A percentile compares a stretch with the other conserved stretches of the same genome.
These are phyloP conservation scores for Umbelopsis isabellina DNA, from an alignment of 192 early-diverging fungal species.

Conservation along the genomic window DNA sequence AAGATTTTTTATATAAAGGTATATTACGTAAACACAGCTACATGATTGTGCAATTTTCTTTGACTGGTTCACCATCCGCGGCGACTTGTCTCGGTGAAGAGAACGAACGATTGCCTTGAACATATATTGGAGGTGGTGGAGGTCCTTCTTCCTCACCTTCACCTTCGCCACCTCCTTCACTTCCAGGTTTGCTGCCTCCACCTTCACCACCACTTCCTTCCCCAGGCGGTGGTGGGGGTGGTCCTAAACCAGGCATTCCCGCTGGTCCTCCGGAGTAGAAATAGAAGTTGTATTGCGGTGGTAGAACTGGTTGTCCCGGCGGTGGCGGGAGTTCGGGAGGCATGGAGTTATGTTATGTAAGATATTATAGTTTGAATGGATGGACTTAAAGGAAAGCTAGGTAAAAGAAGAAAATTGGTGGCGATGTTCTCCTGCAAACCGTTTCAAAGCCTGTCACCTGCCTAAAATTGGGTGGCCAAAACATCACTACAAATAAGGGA, in stretches of 20 bases:
- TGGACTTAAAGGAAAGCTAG: background rate
- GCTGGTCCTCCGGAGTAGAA: constrained; percentile 12
- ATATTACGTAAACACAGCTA: background rate
- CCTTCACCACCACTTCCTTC: background rate
- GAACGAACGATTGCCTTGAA: background rate
- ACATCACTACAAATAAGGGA: constrained; percentile 16
- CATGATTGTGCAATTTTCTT: constrained; percentile 15
- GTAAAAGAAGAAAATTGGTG: background rate
- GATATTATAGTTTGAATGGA: background rate
- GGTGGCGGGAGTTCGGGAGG: constrained; percentile 4
- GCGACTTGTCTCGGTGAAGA: background rate
- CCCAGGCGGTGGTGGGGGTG: background rate
- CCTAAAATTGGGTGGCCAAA: constrained; percentile 5
- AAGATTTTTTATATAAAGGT: too few species aligned
- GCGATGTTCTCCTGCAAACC: background rate
- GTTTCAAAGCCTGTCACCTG: background rate
- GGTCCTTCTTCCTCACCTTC: background rate
- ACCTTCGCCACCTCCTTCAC: background rate
- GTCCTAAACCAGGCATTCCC: background rate
- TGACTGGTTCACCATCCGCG: constrained; percentile 8
- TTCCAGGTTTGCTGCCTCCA: background rate
- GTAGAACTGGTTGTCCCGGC: constrained; percentile 1
- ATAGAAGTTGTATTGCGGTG: constrained; percentile 18
- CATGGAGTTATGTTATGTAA: background rate
- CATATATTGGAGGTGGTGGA: constrained; percentile 9